Percentiles rank a stretch among this genome's conserved stretches.
Conservation (phyloP, 305 asterid species). For the Plantago lanceolata region DNA sequence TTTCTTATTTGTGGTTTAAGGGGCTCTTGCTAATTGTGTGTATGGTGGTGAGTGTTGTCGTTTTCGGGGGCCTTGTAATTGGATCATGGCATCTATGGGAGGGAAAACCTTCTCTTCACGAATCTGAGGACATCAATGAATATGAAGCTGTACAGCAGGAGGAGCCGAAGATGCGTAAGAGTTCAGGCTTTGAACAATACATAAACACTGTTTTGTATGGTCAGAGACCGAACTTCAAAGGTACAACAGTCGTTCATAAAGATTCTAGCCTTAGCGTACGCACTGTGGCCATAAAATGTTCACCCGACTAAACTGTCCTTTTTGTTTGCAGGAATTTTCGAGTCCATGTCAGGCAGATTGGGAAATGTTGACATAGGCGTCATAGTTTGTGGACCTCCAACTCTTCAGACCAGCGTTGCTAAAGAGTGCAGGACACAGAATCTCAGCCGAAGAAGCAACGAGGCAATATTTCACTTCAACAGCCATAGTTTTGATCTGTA, state of each 20-base stretch:
- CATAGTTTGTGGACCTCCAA: conserved; percentile 68
- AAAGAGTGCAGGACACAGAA: conserved; percentile 59
- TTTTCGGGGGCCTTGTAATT: conserved; percentile 66
- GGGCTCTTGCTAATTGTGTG: conserved; percentile 60
- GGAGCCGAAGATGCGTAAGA: conserved; percentile 21
- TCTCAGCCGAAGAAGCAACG: conserved; percentile 37
- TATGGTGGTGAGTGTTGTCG: conserved; percentile 45
- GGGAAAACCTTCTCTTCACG: conserved; percentile 26
- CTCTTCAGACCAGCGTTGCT: conserved; percentile 66
- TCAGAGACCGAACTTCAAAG: conserved; percentile 66
- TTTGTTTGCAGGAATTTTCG: conserved; percentile 49
- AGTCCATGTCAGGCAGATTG: conserved; percentile 45
- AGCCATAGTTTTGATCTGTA: conserved; percentile 86
- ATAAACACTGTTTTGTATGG: conserved; percentile 42
- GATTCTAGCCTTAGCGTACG: too few species aligned
- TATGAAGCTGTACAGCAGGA: conserved; percentile 14
- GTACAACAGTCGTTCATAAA: conserved; percentile 25
- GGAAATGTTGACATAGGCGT: conserved; percentile 70
- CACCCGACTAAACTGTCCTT: background rate
- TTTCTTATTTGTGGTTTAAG: conserved; percentile 56
- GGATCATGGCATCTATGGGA: conserved; percentile 70
- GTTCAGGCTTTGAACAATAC: conserved; percentile 30
- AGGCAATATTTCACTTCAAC: conserved; percentile 73
- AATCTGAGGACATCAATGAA: conserved; percentile 16
- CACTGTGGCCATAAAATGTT: background rate